A percentile compares a stretch with the other conserved stretches of the same genome.
phyloP scores from a whole-genome alignment of 306 rosid genomes.

The Quercus gilva region DNA sequence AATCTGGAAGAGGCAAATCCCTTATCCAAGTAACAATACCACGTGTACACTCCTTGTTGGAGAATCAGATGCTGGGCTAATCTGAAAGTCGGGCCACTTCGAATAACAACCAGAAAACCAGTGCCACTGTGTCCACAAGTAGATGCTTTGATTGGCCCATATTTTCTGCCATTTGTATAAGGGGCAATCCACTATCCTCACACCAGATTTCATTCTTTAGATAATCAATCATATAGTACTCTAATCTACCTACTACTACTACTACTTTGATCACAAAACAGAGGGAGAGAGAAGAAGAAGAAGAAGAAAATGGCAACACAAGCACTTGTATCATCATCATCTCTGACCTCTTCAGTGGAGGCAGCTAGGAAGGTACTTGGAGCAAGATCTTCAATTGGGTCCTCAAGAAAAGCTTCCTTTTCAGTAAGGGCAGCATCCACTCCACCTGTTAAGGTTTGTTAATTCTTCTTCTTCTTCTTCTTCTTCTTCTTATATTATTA shows the following conservation, averaged over 20 bases:
- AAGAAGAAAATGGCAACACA: constrained; percentile 63
- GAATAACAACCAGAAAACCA: constrained; percentile 42
- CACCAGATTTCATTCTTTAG: constrained; percentile 9
- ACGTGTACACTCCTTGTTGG: constrained; percentile 68
- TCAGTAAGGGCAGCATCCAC: constrained; percentile 67
- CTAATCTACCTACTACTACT: constrained; percentile 3
- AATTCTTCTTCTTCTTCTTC: not conserved
- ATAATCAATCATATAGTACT: constrained; percentile 4
- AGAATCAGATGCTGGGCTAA: constrained; percentile 57
- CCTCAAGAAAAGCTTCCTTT: constrained; percentile 57
- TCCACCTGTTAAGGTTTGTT: constrained; percentile 84
- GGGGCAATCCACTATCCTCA: not conserved
- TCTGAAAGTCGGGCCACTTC: constrained; percentile 36
- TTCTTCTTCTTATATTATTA: not conserved
- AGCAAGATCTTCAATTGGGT: constrained; percentile 43
- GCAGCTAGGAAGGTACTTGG: constrained; percentile 59
- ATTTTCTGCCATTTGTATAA: constrained; percentile 18
- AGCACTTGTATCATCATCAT: constrained; percentile 78
- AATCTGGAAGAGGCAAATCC: constrained; percentile 24
- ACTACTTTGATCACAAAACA: not conserved
- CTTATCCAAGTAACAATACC: constrained; percentile 47
- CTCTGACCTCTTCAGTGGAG: constrained; percentile 68
- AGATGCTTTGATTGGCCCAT: constrained; percentile 35
- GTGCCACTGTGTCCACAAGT: constrained; percentile 26
- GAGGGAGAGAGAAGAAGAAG: not conserved